These are phyloP conservation scores for Neurospora africana DNA, from an alignment of 495 filamentous ascomycete genomes.

Conservation along the genomic window DNA sequence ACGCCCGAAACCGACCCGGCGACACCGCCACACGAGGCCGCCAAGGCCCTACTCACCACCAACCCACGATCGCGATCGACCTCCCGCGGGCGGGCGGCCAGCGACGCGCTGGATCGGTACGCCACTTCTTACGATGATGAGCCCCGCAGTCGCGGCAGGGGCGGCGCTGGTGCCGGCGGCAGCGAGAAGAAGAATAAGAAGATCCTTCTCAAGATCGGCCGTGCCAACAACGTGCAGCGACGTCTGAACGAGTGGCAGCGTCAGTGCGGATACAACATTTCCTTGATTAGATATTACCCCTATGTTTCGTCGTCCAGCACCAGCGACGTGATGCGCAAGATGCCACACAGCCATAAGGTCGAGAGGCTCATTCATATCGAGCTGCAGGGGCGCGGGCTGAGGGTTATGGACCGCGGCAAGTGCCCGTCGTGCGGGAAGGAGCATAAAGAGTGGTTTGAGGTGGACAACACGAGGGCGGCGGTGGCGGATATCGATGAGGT, in stretches of 20 bases:
- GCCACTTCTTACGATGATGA: slow-evolving; percentile 21
- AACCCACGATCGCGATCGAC: slow-evolving; percentile 25
- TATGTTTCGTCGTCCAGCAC: slow-evolving; percentile 49
- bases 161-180: slow-evolving; percentile 5
- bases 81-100: slow-evolving; percentile 44
- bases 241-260: slow-evolving; percentile 84
- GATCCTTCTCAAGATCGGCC: slow-evolving; percentile 84
- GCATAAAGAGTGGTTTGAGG: slow-evolving; percentile 94
- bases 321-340: slow-evolving; percentile 44
- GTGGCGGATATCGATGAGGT: slow-evolving; percentile 72
- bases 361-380: slow-evolving; percentile 89
- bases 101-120: slow-evolving; percentile 55
- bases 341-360: slow-evolving; percentile 79
- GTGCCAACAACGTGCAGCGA: slow-evolving; percentile 81
- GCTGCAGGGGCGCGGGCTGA: slow-evolving; percentile 56
- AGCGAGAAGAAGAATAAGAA: slow-evolving; percentile 24
- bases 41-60: slow-evolving; percentile 45
- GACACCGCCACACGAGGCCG: slow-evolving; percentile 46
- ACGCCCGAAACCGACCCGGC: slow-evolving; percentile 43
- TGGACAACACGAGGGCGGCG: slow-evolving; percentile 61
- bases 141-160: slow-evolving; percentile 1
- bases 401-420: slow-evolving; percentile 40
- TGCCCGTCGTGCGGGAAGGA: slow-evolving; percentile 76
- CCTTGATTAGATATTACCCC: slow-evolving; percentile 85
- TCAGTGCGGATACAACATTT: slow-evolving; percentile 82